These are phyloP conservation scores for Kazachstania sp. DNA, from an alignment of 1,139 yeast species.

Conservation along the genomic window DNA sequence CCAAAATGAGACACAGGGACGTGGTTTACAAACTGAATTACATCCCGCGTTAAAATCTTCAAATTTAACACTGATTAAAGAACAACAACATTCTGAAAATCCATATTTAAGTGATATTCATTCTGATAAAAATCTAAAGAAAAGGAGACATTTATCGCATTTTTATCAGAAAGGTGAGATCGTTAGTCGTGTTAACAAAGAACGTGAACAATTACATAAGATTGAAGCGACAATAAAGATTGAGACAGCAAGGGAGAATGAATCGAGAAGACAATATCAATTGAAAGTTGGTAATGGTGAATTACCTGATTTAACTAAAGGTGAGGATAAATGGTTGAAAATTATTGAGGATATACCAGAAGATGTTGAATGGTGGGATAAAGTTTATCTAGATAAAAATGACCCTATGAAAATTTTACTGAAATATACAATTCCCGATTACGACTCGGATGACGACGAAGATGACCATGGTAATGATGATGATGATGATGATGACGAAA, in stretches of 20 bases:
- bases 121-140: not conserved
- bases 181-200: conserved; percentile 10
- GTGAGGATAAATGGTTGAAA: conserved; percentile 19
- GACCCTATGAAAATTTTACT: conserved; percentile 8
- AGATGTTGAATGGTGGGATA: conserved; percentile 30
- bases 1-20: conserved; percentile 6
- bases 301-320: conserved; percentile 18
- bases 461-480: conserved; percentile 18
- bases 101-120: conserved; percentile 20
- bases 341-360: conserved; percentile 12
- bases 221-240: not conserved
- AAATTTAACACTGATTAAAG: conserved; percentile 23
- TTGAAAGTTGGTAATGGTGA: conserved; percentile 18
- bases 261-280: conserved; percentile 6
- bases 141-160: conserved; percentile 10
- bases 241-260: conserved; percentile 5
- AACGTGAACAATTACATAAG: conserved; percentile 8
- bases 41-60: conserved; percentile 26
- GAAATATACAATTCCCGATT: conserved; percentile 13
- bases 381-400: conserved; percentile 14
- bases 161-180: conserved; percentile 24
- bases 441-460: too few species aligned
- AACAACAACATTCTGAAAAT: conserved; percentile 18
- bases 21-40: conserved; percentile 25
- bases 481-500: conserved; percentile 16